phyloP scores from a whole-genome alignment of 1,139 yeast genomes.

The Magnusiomyces magnusii region DNA sequence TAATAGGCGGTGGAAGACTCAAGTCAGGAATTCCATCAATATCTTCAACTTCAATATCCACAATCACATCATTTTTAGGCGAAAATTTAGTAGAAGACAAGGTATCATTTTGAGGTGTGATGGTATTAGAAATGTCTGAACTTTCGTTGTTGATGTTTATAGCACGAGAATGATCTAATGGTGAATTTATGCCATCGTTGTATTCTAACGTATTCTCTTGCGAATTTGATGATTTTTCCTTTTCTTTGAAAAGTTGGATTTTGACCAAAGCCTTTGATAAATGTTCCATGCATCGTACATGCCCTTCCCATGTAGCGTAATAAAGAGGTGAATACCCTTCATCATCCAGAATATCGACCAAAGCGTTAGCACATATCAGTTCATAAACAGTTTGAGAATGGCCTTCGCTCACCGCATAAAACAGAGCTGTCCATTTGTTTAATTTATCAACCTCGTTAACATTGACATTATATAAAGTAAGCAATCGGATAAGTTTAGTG shows the following conservation, averaged over 20 bases:
- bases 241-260: not conserved
- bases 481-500: slow-evolving; percentile 53
- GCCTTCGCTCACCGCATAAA: slow-evolving; percentile 86
- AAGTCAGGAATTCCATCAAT: slow-evolving; percentile 81
- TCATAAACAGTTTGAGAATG: slow-evolving; percentile 64
- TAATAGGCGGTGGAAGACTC: slow-evolving; percentile 89
- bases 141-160: slow-evolving; percentile 9
- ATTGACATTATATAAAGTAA: slow-evolving; percentile 67
- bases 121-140: not conserved
- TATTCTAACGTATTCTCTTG: not conserved
- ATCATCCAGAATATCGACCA: slow-evolving; percentile 65
- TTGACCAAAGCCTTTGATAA: slow-evolving; percentile 28
- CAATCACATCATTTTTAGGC: slow-evolving; percentile 17
- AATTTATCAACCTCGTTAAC: slow-evolving; percentile 75
- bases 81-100: slow-evolving; percentile 3
- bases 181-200: not conserved
- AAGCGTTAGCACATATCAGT: slow-evolving; percentile 66
- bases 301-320: slow-evolving; percentile 93
- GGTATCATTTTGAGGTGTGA: slow-evolving; percentile 8
- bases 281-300: slow-evolving; percentile 66
- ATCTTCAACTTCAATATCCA: slow-evolving; percentile 31
- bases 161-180: slow-evolving; percentile 20
- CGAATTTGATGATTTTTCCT: not conserved
- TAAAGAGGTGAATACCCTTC: slow-evolving; percentile 77
- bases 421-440: slow-evolving; percentile 90